A percentile compares a stretch with the other conserved stretches of the same genome.
These are phyloP conservation scores for Chlamydomonas sphaeroides DNA, from an alignment of 139 green algal genomes.

Conservation along the genomic window DNA sequence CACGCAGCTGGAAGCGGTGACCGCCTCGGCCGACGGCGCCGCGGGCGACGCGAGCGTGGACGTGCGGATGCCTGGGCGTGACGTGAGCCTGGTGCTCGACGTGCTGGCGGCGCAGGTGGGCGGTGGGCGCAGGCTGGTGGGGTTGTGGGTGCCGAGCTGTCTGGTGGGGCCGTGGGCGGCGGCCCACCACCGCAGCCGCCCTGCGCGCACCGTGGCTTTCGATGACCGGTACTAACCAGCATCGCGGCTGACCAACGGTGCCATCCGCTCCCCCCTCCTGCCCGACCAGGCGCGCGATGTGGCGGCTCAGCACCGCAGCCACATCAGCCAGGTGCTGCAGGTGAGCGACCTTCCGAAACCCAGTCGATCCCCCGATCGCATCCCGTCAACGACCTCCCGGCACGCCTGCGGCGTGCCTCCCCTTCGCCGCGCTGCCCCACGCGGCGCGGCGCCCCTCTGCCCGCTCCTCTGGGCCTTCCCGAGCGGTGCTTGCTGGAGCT, in stretches of 20 bases:
- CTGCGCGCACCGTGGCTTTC: no score
- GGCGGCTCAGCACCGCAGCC: neutral
- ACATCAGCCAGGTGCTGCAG: constrained; percentile 37
- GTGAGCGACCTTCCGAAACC: neutral
- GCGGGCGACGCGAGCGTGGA: constrained; percentile 15
- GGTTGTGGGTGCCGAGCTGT: no score
- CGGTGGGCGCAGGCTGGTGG: no score
- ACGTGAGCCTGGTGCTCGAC: constrained; percentile 34
- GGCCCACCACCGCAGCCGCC: no score
- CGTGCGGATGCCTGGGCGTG: neutral
- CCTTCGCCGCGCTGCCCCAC: neutral
- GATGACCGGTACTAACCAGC: no score
- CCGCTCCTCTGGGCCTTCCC: no score
- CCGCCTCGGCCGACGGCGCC: neutral
- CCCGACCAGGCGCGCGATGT: neutral
- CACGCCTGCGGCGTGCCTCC: neutral
- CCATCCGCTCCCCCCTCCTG: neutral
- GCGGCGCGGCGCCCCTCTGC: neutral
- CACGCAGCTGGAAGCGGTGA: neutral
- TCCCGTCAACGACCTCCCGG: neutral
- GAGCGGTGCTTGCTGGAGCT: neutral
- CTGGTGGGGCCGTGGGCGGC: no score
- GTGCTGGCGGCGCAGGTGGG: constrained; percentile 12
- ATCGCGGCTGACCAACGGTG: no score
- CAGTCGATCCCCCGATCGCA: neutral